Base-by-base conservation (phyloP, 2,329 filamentous ascomycete genomes). In the Colletotrichum viniferum region DNA sequence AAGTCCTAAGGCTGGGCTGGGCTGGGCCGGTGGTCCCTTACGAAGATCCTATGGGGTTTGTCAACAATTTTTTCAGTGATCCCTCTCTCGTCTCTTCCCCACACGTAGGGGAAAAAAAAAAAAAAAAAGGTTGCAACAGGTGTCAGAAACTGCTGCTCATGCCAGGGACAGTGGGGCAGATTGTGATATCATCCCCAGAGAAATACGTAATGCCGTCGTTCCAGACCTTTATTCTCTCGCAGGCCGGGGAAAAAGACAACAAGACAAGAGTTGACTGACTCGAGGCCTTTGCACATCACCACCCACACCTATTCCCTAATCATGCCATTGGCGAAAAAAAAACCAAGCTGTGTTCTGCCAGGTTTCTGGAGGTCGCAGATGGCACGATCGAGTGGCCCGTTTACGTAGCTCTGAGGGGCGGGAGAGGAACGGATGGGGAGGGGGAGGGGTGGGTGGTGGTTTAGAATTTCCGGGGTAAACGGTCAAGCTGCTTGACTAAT, bases 131-230 rank as follows among this genome's bases (percentile, higher is more conserved):
- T 24, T 56, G 24, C 9, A 14, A 18, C 38, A 58, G 56, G 38
- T 67, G 62, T 66, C 58, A 65, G 60, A 43, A 60, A 38, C 28
- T 18, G 62, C 34, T 26, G 28, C 55, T 66, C 38, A 56, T 72
- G 73, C 38, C 73, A 72, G 73, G 62, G 73, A 72, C 73, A 13
- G 73, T 74, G 73, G 73, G 73, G 67, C 61, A n/a, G 52, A 34
- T 32, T 72, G 73, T 74, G 69, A 74, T 74, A 72, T 74, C 73
- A 72, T 74, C 72, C 62, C 69, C 38, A 70, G 66, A 69, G 43
- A 24, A 55, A 71, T 74, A 74, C 69, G 72, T 74, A 74, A 74
- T 74, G 72, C 62, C 68, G 55, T 32, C 69, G 72, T 72, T 72
- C 72, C 68, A 74, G 68, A 55, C 72, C 62, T 21, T 70, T 74